phyloP scores from a whole-genome alignment of 768 basidiomycete species.

The Agaricus subrufescens region DNA sequence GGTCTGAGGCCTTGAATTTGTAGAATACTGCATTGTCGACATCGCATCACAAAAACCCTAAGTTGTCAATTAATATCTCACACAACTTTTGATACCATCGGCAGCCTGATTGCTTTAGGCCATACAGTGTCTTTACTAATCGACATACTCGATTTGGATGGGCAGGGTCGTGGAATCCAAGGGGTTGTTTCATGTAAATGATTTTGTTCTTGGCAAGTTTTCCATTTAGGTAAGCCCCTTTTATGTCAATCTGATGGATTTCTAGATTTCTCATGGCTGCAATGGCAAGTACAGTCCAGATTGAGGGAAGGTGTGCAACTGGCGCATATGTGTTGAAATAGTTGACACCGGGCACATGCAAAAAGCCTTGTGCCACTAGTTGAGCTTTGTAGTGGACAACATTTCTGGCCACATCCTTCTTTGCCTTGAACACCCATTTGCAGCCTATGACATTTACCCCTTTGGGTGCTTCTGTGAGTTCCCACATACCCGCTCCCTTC shows the following conservation, averaged over 20 bases:
- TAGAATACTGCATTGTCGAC: neutral
- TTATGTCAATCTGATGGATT: slow-evolving; percentile 8
- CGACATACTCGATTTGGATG: slow-evolving; percentile 12
- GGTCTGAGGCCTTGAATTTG: neutral
- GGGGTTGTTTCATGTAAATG: slow-evolving; percentile 8
- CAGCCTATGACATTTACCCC: slow-evolving; percentile 20
- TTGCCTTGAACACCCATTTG: slow-evolving; percentile 31
- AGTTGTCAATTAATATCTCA: neutral
- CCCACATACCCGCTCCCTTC: slow-evolving; percentile 21
- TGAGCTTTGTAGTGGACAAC: slow-evolving; percentile 10
- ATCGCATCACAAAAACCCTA: neutral
- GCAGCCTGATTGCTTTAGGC: slow-evolving; percentile 22
- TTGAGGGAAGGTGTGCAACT: slow-evolving; percentile 11
- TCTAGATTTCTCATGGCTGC: slow-evolving; percentile 23
- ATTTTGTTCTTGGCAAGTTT: too few species aligned
- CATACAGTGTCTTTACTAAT: slow-evolving; percentile 23
- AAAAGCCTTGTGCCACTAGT: neutral
- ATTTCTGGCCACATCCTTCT: slow-evolving; percentile 28
- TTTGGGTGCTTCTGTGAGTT: slow-evolving; percentile 18
- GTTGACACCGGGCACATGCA: slow-evolving; percentile 15
- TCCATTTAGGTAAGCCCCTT: too few species aligned
- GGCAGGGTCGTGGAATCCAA: neutral
- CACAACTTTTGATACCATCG: too few species aligned
- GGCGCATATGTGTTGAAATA: slow-evolving; percentile 21
- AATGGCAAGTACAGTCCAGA: slow-evolving; percentile 21